These are phyloP conservation scores for Phytopythium ostracodes DNA, from an alignment of 352 stramenopile genomes.

Conservation along the genomic window DNA sequence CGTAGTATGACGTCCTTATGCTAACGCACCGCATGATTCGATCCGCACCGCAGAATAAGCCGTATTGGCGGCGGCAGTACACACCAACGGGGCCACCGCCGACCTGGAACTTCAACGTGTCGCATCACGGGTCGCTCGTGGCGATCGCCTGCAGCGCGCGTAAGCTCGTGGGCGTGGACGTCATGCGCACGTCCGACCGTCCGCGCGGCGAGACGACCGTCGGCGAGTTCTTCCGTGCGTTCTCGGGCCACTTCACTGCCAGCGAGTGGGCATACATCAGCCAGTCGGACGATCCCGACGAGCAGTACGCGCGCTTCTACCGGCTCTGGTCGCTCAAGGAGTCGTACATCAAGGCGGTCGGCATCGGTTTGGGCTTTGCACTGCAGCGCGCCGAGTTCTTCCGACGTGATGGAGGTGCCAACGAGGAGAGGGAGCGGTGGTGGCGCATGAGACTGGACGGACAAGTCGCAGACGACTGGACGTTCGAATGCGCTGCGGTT, in stretches of 20 bases:
- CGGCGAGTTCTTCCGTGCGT: slow-evolving; percentile 57
- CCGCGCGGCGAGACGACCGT: slow-evolving; percentile 19
- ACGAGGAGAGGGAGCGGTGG: slow-evolving; percentile 7
- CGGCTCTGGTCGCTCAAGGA: slow-evolving; percentile 77
- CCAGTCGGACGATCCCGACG: slow-evolving; percentile 11
- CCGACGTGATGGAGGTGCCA: slow-evolving; percentile 4
- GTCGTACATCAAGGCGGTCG: slow-evolving; percentile 70
- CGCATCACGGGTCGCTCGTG: slow-evolving; percentile 65
- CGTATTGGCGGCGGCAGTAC: slow-evolving; percentile 34
- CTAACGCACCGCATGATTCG: background rate
- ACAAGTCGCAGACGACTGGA: slow-evolving; percentile 29
- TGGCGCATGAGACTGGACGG: slow-evolving; percentile 48
- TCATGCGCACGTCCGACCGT: slow-evolving; percentile 54
- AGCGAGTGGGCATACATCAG: slow-evolving; percentile 62
- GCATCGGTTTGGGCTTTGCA: slow-evolving; percentile 60
- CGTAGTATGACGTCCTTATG: background rate
- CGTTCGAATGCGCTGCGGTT: slow-evolving; percentile 32
- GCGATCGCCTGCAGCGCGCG: slow-evolving; percentile 46
- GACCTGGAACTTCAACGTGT: slow-evolving; percentile 82
- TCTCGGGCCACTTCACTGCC: slow-evolving; percentile 48
- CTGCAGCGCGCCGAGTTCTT: slow-evolving; percentile 54
- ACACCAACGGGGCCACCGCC: background rate
- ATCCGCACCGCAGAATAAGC: slow-evolving; percentile 42
- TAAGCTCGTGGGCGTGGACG: slow-evolving; percentile 62
- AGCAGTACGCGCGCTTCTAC: slow-evolving; percentile 49